Evolutionary conservation across 192 early-diverging fungal genomes (phyloP), one percentile per base, ranked within the genome.

Genomic region (Gigaspora rosea): DNA sequence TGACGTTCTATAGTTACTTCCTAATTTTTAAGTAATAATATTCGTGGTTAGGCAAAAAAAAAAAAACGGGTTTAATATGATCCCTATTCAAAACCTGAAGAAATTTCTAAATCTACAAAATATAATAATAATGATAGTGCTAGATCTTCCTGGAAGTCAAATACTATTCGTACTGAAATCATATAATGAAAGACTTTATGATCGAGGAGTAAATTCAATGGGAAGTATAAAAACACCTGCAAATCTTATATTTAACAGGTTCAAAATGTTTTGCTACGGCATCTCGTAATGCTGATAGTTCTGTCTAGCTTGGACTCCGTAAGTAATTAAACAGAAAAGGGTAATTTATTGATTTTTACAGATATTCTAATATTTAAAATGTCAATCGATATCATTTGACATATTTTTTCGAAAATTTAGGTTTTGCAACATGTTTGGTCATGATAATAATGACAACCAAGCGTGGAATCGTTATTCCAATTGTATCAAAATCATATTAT

Each of bases 331-430:
- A 3, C 13, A 32, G 10, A 1, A 33, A 62, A 27, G 27, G 35
- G 12, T 33, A 33, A 5, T 64, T 36, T 36, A 18, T 1, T 18
- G 1, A 11, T 65, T 3, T 65, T 27, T 27, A 27, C 18, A 65
- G 63, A 65, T 8, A 65, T 65, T 35, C 33, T 65, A 36, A 65
- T n/a, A 16, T 65, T 11, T 8, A 65, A 41, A 16, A 18, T n/a
- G 33, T 65, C 63, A 1, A 46, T 8, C 2, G 13, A 65, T 2
- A 22, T 54, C 3, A 33, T 13, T 8, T n/a, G 46, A 2, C 2
- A 71, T 33, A 71, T 71, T 35, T 71, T 71, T 27, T 49, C 49
- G 13, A 52, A 33, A 71, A n/a, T 71, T 71, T 71, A 22, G 69
- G 4, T 20, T 71, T 12, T 32, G n/a, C 2, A 71, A 71, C 22